A percentile compares a stretch with the other conserved stretches of the same genome.
Evolutionary conservation across 2,329 filamentous ascomycete species (phyloP).

Genomic region (Calonectria pteridis): DNA sequence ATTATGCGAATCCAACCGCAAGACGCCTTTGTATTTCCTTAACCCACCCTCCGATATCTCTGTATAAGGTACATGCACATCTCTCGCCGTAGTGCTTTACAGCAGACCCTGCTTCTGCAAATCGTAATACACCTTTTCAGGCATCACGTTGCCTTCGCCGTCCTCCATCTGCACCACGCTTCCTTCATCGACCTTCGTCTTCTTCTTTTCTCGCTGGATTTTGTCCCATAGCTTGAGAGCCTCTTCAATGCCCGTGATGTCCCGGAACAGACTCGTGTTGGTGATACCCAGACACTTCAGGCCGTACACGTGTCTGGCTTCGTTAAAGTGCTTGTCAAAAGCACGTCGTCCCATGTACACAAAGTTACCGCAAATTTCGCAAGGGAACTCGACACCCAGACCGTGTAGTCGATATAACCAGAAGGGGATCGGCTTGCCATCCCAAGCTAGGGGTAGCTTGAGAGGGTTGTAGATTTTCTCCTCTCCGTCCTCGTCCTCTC

Average conservation of each 20-base stretch:
- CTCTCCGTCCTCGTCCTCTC: slow-evolving; percentile 81
- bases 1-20: background rate
- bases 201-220: slow-evolving; percentile 87
- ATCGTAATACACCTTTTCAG: slow-evolving; percentile 97
- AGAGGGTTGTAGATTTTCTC: slow-evolving; percentile 97
- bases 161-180: slow-evolving; percentile 99
- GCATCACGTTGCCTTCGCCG: slow-evolving; percentile 97
- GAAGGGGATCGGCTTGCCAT: slow-evolving; percentile 98
- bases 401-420: slow-evolving; percentile 99
- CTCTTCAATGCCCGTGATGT: slow-evolving; percentile 93
- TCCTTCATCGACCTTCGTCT: slow-evolving; percentile 79
- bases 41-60: background rate
- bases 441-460: slow-evolving; percentile 96
- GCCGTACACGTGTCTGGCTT: slow-evolving; percentile 92
- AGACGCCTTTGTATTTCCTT: background rate
- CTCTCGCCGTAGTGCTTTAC: slow-evolving; percentile 54
- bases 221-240: slow-evolving; percentile 93
- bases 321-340: slow-evolving; percentile 99
- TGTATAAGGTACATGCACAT: slow-evolving; percentile 26
- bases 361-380: slow-evolving; percentile 97
- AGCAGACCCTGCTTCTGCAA: slow-evolving; percentile 91
- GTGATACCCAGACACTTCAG: slow-evolving; percentile 94
- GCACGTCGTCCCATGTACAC: slow-evolving; percentile 98
- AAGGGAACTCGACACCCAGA: slow-evolving; percentile 92
- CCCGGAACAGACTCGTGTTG: slow-evolving; percentile 89